Evolutionary conservation across 1,284 basidiomycete species (phyloP), one percentile per base, ranked within the genome.

Genomic region (Cutaneotrichosporon spelunceum): DNA sequence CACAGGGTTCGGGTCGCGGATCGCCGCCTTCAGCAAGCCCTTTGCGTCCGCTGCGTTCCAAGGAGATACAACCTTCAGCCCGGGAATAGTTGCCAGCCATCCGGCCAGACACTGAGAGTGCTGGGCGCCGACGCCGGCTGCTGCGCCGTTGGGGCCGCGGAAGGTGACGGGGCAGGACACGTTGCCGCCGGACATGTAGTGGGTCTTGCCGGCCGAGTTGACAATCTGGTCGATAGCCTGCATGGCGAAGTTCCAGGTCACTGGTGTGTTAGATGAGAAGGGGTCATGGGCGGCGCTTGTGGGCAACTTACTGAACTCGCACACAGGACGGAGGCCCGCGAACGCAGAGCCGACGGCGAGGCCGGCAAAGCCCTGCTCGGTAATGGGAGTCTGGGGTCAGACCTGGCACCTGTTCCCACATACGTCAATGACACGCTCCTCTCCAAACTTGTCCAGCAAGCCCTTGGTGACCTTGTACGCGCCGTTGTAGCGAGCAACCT

Each of bases 391-490:
- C 77, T 78, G 53, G 19, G n/a, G 45, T 57, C 7, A 57, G 56
- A 23, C 13, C 8, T 19, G 24, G 30, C 34, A 26, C 30, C 13
- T 16, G 27, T 2, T 1, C 7, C 9, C 26, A 74, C 78, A 74
- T 69, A 79, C 77, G 80, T 99, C 96, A 64, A 99, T 89, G 63
- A 99, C 96, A 66, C 96, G 90, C 82, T 91, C 93, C 83, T 98
- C 95, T 70, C 96, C 96, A 70, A 98, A 99, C 84, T 99, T 99
- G 86, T 99, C 96, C 70, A 98, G 84, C 27, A 99, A 86, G 64
- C 96, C 96, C 82, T 98, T 97, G 68, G 93, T 96, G 74, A 97
- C 87, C 87, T 99, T 99, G 88, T 99, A 99, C 69, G 95, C 95
- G 81, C 95, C 95, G 78, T 99, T 98, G 84, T 99, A 99, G 68